Conservation (phyloP, 2,329 filamentous ascomycete species). For the Dissoconium aciculare region DNA sequence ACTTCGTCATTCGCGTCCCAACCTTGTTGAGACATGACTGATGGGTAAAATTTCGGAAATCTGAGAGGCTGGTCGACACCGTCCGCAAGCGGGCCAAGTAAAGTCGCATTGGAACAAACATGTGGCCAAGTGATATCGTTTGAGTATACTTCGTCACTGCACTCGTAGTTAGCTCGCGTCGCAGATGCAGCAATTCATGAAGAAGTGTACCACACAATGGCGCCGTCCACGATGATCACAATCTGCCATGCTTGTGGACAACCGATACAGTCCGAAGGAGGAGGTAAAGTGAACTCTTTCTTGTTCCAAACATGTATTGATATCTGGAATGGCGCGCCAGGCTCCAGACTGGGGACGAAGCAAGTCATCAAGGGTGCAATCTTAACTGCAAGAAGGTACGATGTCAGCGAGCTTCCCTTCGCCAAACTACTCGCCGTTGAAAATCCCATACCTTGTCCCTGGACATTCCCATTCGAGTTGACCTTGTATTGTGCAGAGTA, state of each 20-base stretch:
- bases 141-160: constrained; percentile 40
- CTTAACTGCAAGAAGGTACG: constrained; percentile 3
- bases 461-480: constrained; percentile 3
- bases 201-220: constrained; percentile 7
- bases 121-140: constrained; percentile 39
- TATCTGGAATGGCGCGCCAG: constrained; percentile 48
- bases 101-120: constrained; percentile 8
- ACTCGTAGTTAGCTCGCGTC: constrained; percentile 1
- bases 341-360: constrained; percentile 51
- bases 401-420: constrained; percentile 2
- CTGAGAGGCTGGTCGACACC: constrained; percentile 37
- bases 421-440: background rate
- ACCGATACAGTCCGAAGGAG: too few relatives aligned
- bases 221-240: constrained; percentile 54
- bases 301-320: constrained; percentile 64
- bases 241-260: constrained; percentile 31
- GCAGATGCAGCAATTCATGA: too few relatives aligned
- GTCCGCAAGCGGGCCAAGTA: background rate
- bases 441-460: constrained; percentile 1
- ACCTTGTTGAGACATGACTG: constrained; percentile 51
- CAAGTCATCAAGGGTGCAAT: constrained; percentile 38
- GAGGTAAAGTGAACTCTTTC: constrained; percentile 38
- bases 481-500: constrained; percentile 43
- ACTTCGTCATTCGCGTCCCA: constrained; percentile 59
- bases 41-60: constrained; percentile 58